A percentile compares a stretch with the other conserved stretches of the same genome.
phyloP scores from a whole-genome alignment of 2,329 filamentous ascomycete genomes.

The Verticillium zaregamsianum region DNA sequence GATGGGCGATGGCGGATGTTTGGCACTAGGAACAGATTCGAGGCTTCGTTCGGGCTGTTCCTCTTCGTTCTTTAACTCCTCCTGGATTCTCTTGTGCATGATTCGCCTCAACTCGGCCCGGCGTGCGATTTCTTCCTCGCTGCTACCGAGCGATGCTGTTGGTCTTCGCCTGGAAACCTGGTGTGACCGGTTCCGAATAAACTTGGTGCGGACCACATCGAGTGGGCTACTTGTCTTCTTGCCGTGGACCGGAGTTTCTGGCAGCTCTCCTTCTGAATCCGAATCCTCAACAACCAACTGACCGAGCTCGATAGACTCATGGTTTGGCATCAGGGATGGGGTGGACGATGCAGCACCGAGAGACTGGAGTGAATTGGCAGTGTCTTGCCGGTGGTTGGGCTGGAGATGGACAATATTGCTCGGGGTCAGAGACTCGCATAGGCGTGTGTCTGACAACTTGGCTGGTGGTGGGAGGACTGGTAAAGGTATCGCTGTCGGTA shows the following conservation, averaged over 20 bases:
- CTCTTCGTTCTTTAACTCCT: slow-evolving; percentile 48
- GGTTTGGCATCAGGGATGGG: neutral
- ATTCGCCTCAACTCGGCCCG: slow-evolving; percentile 53
- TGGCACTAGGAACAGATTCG: neutral
- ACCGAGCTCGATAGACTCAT: neutral
- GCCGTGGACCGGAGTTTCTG: neutral
- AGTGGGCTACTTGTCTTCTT: slow-evolving; percentile 32
- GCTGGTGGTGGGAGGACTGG: slow-evolving; percentile 1
- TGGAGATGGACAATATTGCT: neutral
- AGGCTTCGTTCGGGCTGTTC: slow-evolving; percentile 26
- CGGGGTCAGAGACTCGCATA: neutral
- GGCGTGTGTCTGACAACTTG: neutral
- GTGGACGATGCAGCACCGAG: neutral
- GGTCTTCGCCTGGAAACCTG: slow-evolving; percentile 36
- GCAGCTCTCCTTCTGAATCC: neutral
- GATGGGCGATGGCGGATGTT: neutral
- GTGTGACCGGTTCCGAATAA: slow-evolving; percentile 42
- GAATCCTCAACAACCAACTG: slow-evolving; percentile 1
- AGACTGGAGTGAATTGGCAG: neutral
- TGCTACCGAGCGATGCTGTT: slow-evolving; percentile 37
- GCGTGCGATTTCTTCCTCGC: slow-evolving; percentile 48
- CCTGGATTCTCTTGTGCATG: slow-evolving; percentile 52
- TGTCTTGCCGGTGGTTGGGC: neutral
- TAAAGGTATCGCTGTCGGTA: neutral
- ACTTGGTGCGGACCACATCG: slow-evolving; percentile 37